Percentiles rank a stretch among this genome's conserved stretches.
Conservation (phyloP, 2,329 filamentous ascomycete genomes). For the Graphiopsis chlorocephala region DNA sequence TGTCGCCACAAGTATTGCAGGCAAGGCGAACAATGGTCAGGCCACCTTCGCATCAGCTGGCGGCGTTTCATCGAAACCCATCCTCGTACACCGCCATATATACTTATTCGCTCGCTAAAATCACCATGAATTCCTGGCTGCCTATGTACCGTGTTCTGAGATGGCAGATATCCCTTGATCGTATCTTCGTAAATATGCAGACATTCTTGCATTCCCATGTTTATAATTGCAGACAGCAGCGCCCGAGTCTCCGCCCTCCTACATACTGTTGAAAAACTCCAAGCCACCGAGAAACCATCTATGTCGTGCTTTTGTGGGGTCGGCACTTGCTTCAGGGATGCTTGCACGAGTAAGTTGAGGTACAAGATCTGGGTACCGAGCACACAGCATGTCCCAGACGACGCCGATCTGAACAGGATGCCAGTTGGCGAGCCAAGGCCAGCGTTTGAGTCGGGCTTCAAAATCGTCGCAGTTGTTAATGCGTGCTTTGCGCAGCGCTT, state of each 20-base stretch:
- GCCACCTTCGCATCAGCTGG: background rate
- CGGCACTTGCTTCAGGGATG: background rate
- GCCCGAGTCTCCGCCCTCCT: background rate
- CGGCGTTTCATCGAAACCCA: background rate
- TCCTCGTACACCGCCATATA: background rate
- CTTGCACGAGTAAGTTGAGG: background rate
- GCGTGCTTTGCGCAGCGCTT: constrained; percentile 8
- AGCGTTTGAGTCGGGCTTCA: background rate
- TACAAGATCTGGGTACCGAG: constrained; percentile 8
- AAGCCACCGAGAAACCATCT: constrained; percentile 12
- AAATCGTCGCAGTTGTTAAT: constrained; percentile 9
- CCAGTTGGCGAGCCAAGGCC: constrained; percentile 12
- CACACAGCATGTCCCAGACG: constrained; percentile 9
- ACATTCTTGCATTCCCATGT: background rate
- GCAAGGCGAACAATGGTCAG: background rate
- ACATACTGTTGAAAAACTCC: constrained; percentile 13
- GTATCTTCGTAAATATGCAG: background rate
- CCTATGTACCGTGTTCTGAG: background rate
- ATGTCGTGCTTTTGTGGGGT: constrained; percentile 11
- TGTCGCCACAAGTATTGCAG: background rate
- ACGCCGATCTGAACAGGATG: constrained; percentile 7
- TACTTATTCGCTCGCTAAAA: background rate
- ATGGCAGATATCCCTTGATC: background rate
- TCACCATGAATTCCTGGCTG: background rate
- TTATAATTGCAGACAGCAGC: background rate